Conservation (phyloP, 305 asterid genomes). For the Fraxinus greggii region DNA sequence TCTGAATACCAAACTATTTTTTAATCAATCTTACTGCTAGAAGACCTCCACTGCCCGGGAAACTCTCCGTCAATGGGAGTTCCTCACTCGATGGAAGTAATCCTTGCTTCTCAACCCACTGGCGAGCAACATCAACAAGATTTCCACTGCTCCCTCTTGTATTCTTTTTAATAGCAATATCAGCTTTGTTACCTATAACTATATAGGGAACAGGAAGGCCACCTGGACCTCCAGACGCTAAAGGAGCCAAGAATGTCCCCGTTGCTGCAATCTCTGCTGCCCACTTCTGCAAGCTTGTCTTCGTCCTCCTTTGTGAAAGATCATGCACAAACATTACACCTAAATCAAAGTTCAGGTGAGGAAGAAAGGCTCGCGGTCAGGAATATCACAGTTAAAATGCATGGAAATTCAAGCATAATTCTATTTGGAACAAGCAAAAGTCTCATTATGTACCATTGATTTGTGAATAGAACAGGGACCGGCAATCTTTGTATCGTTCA, state of each 20-base stretch:
- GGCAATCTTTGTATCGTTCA: slow-evolving; percentile 89
- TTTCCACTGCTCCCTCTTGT: slow-evolving; percentile 89
- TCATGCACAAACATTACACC: slow-evolving; percentile 95
- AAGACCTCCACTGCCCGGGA: slow-evolving; percentile 81
- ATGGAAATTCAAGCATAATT: slow-evolving; percentile 13
- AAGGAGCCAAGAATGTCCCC: slow-evolving; percentile 94
- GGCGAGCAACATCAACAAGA: slow-evolving; percentile 96
- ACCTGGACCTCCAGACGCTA: slow-evolving; percentile 86
- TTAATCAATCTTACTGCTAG: slow-evolving; percentile 48
- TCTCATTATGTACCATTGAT: slow-evolving; percentile 61
- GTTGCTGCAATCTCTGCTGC: slow-evolving; percentile 80
- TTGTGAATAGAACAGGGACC: slow-evolving; percentile 89
- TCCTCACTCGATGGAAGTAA: slow-evolving; percentile 88
- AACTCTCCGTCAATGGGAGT: slow-evolving; percentile 79
- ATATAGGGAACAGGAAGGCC: slow-evolving; percentile 95
- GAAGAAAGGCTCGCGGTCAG: neutral
- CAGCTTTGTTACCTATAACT: slow-evolving; percentile 88
- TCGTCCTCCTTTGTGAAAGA: slow-evolving; percentile 91
- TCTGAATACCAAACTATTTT: slow-evolving; percentile 25
- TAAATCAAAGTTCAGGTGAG: slow-evolving; percentile 21
- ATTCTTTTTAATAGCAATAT: slow-evolving; percentile 70
- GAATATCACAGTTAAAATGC: neutral
- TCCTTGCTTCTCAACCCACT: slow-evolving; percentile 98
- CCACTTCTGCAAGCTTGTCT: slow-evolving; percentile 85
- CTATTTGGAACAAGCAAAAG: slow-evolving; percentile 22